Conservation (phyloP, 805 yeast genomes). For the Myxozyma nipponensis region DNA sequence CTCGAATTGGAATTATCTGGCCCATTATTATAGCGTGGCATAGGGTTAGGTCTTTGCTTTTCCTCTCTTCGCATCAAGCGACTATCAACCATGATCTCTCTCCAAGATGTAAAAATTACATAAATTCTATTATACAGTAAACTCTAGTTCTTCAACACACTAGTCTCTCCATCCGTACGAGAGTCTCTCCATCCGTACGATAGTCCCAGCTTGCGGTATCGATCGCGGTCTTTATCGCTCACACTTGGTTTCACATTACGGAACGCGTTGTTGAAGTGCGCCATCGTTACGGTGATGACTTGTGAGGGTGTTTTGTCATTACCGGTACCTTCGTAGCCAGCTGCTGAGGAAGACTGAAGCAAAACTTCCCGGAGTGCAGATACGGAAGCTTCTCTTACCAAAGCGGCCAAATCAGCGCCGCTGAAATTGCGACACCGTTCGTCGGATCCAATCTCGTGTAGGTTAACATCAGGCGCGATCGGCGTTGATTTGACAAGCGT, state of each 20-base stretch:
- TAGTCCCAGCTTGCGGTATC: conserved; percentile 27
- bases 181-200: conserved; percentile 25
- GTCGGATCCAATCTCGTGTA: conserved; percentile 62
- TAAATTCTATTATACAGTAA: too few relatives aligned
- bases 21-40: too few relatives aligned
- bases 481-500: conserved; percentile 80
- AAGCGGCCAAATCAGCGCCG: conserved; percentile 92
- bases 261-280: conserved; percentile 71
- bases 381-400: conserved; percentile 93
- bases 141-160: too few relatives aligned
- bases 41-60: too few relatives aligned
- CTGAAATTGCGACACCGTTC: conserved; percentile 83
- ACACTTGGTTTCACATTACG: conserved; percentile 83
- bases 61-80: too few relatives aligned
- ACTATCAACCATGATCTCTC: too few relatives aligned
- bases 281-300: conserved; percentile 51
- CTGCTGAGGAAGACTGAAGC: conserved; percentile 50
- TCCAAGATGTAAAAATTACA: too few relatives aligned
- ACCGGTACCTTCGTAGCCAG: conserved; percentile 5
- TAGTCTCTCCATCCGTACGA: background rate
- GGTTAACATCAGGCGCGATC: conserved; percentile 56
- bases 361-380: conserved; percentile 62
- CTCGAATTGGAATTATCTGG: too few relatives aligned
- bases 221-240: conserved; percentile 49
- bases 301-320: background rate